Evolutionary conservation across 768 basidiomycete species (phyloP).

Genomic region (Cystofilobasidium capitatum): DNA sequence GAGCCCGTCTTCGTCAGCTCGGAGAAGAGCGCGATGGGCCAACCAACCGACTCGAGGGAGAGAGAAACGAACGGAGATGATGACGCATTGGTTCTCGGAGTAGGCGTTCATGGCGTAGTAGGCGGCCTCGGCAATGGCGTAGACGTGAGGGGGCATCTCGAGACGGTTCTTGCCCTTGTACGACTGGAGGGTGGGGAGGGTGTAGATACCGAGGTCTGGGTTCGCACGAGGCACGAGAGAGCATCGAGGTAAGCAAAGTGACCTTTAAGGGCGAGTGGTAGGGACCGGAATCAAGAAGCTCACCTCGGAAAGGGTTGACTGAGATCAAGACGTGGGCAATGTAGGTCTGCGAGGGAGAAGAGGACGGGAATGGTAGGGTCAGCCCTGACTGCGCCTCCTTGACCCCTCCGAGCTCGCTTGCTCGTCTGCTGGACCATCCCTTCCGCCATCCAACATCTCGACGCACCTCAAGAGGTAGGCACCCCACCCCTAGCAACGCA

Average conservation of each 20-base stretch:
- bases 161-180: slow-evolving; percentile 96
- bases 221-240: slow-evolving; percentile 12
- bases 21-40: not conserved
- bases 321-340: slow-evolving; percentile 97
- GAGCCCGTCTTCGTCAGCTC: not conserved
- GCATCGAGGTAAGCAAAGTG: not conserved
- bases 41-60: not conserved
- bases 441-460: not conserved
- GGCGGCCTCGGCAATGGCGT: slow-evolving; percentile 87
- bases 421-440: too few relatives aligned
- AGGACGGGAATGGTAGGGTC: not conserved
- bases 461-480: too few relatives aligned
- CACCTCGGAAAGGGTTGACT: slow-evolving; percentile 96
- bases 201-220: slow-evolving; percentile 92
- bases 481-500: not conserved
- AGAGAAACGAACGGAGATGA: slow-evolving; percentile 55
- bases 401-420: too few relatives aligned
- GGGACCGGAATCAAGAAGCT: slow-evolving; percentile 17
- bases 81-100: slow-evolving; percentile 98
- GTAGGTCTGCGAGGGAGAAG: slow-evolving; percentile 53
- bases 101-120: slow-evolving; percentile 99
- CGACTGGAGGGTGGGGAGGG: slow-evolving; percentile 68
- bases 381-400: slow-evolving; percentile 1
- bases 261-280: too few relatives aligned
- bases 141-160: slow-evolving; percentile 96